These are phyloP conservation scores for Platismatia glauca DNA, from an alignment of 495 filamentous ascomycete genomes.

Conservation along the genomic window DNA sequence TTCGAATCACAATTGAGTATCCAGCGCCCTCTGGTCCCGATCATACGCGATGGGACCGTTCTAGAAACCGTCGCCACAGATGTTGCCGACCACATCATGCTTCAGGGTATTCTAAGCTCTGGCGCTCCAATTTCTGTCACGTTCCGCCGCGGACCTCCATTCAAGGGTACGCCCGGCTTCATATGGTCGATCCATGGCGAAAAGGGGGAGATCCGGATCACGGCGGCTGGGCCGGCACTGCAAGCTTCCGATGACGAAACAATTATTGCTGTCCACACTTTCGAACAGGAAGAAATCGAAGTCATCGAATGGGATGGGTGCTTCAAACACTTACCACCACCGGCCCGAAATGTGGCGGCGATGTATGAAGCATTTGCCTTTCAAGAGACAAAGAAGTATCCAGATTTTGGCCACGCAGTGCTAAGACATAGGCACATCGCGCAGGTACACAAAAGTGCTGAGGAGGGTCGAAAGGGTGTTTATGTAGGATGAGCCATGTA, in stretches of 20 bases:
- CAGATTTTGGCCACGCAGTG: slow-evolving; percentile 31
- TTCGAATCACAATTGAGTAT: slow-evolving; percentile 37
- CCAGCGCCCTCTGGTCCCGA: slow-evolving; percentile 33
- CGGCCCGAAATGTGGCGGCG: slow-evolving; percentile 36
- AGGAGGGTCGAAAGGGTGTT: not conserved
- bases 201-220: slow-evolving; percentile 46
- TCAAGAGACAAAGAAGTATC: slow-evolving; percentile 27
- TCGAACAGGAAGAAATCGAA: slow-evolving; percentile 34
- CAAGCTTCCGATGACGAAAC: slow-evolving; percentile 30
- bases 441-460: not conserved
- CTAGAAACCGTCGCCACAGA: slow-evolving; percentile 31
- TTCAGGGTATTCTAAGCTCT: slow-evolving; percentile 37
- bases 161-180: slow-evolving; percentile 39
- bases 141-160: slow-evolving; percentile 42
- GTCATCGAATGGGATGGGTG: slow-evolving; percentile 36
- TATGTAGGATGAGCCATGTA: not conserved
- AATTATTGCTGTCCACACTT: slow-evolving; percentile 38
- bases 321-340: slow-evolving; percentile 31
- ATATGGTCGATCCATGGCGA: slow-evolving; percentile 48
- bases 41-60: slow-evolving; percentile 28
- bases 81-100: slow-evolving; percentile 40
- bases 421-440: slow-evolving; percentile 14
- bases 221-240: slow-evolving; percentile 29
- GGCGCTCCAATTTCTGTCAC: slow-evolving; percentile 34
- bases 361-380: slow-evolving; percentile 44